These are phyloP conservation scores for Fusarium sp. DNA, from an alignment of 2,329 filamentous ascomycete genomes.

Conservation along the genomic window DNA sequence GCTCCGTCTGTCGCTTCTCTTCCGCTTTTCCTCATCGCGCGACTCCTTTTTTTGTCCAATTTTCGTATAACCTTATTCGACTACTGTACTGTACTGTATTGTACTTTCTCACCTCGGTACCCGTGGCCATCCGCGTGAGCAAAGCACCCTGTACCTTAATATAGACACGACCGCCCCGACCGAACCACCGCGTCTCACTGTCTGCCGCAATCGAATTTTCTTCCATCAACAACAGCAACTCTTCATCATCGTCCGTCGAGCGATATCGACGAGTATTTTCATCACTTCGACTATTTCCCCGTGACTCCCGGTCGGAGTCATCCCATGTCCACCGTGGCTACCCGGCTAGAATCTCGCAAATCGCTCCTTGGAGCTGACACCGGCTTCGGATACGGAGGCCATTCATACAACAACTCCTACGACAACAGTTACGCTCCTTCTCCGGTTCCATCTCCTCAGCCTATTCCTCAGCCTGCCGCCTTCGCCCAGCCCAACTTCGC, in stretches of 20 bases:
- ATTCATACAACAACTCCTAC: constrained; percentile 48
- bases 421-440: constrained; percentile 35
- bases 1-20: constrained; percentile 30
- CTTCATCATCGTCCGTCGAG: constrained; percentile 18
- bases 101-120: background rate
- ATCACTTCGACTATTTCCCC: constrained; percentile 13
- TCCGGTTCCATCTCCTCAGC: constrained; percentile 25
- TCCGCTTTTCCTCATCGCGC: constrained; percentile 12
- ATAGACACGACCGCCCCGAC: constrained; percentile 24
- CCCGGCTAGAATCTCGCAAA: constrained; percentile 53
- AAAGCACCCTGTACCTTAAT: constrained; percentile 1
- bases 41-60: constrained; percentile 23
- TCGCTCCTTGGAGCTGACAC: constrained; percentile 52
- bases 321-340: constrained; percentile 49
- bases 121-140: constrained; percentile 22
- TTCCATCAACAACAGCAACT: constrained; percentile 1
- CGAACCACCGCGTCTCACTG: constrained; percentile 17
- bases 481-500: constrained; percentile 44
- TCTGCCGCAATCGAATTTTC: constrained; percentile 5
- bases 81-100: background rate
- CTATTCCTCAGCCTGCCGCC: constrained; percentile 32
- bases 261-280: constrained; percentile 19
- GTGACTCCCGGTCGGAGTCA: constrained; percentile 52
- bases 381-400: constrained; percentile 49
- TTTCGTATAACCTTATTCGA: constrained; percentile 9